These are phyloP conservation scores for Raddia guianensis DNA, from an alignment of 176 grass and related monocot species.

Conservation along the genomic window DNA sequence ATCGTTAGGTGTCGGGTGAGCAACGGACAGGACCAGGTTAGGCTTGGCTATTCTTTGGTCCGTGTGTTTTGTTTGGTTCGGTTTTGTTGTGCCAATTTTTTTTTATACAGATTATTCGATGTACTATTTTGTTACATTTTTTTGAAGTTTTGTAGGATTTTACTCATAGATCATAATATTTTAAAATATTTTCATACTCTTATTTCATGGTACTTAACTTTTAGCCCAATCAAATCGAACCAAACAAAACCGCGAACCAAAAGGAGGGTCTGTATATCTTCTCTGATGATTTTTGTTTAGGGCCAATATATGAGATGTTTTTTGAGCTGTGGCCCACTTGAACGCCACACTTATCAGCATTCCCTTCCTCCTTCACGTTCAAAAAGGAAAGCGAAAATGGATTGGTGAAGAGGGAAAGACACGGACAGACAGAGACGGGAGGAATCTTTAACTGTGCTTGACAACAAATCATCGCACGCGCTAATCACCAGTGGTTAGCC, in stretches of 20 bases:
- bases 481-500: no score
- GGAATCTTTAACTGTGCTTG: slow-evolving; percentile 14
- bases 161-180: no score
- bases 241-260: no score
- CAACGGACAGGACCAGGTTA: neutral
- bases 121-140: no score
- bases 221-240: no score
- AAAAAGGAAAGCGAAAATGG: neutral
- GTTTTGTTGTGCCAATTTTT: no score
- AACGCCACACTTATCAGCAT: slow-evolving; percentile 27
- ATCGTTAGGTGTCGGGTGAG: slow-evolving; percentile 8
- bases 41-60: no score
- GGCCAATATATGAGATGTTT: neutral
- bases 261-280: neutral
- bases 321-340: neutral
- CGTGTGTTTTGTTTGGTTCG: no score
- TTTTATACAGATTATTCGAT: no score
- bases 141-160: no score
- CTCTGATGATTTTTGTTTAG: neutral
- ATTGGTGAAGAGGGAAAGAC: slow-evolving; percentile 14
- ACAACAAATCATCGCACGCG: neutral
- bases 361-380: neutral
- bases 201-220: no score
- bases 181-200: no score
- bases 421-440: neutral